Evolutionary conservation across 805 yeast genomes (phyloP).

Genomic region (Candida vaughaniae): DNA sequence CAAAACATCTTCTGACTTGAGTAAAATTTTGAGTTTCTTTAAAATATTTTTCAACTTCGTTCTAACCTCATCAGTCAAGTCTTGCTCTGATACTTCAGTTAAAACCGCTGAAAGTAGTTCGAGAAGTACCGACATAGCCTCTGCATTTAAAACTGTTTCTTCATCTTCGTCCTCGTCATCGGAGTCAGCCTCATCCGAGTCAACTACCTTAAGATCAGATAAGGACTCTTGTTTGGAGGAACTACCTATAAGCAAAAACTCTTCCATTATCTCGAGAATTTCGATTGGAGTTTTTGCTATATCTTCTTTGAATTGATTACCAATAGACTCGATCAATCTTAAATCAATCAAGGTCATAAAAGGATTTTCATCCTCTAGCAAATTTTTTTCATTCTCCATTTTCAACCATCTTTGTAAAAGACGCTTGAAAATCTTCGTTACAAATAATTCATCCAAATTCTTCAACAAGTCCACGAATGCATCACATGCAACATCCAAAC

Average conservation of each 20-base stretch:
- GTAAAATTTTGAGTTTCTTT: slow-evolving; percentile 24
- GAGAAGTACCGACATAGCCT: slow-evolving; percentile 27
- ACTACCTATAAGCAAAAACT: slow-evolving; percentile 16
- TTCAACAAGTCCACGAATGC: slow-evolving; percentile 43
- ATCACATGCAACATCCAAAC: slow-evolving; percentile 26
- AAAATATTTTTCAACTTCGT: slow-evolving; percentile 19
- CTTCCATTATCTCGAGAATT: slow-evolving; percentile 43
- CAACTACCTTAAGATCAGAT: slow-evolving; percentile 30
- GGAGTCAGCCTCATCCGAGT: slow-evolving; percentile 22
- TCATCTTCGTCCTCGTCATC: slow-evolving; percentile 30
- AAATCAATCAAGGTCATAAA: slow-evolving; percentile 56
- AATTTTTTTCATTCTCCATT: slow-evolving; percentile 6
- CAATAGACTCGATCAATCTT: slow-evolving; percentile 61
- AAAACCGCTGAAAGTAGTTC: slow-evolving; percentile 38
- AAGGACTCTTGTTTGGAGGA: slow-evolving; percentile 6
- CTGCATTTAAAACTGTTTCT: slow-evolving; percentile 13
- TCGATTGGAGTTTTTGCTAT: slow-evolving; percentile 57
- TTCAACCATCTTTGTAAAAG: slow-evolving; percentile 64
- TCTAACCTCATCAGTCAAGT: slow-evolving; percentile 28
- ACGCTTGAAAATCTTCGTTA: slow-evolving; percentile 47
- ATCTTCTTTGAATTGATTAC: slow-evolving; percentile 55
- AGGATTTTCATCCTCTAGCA: slow-evolving; percentile 42
- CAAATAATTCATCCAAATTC: slow-evolving; percentile 46
- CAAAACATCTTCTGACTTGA: slow-evolving; percentile 9
- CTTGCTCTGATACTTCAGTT: slow-evolving; percentile 23